Evolutionary conservation across 1,284 basidiomycete genomes (phyloP).

Genomic region (Amylostereum chailletii): DNA sequence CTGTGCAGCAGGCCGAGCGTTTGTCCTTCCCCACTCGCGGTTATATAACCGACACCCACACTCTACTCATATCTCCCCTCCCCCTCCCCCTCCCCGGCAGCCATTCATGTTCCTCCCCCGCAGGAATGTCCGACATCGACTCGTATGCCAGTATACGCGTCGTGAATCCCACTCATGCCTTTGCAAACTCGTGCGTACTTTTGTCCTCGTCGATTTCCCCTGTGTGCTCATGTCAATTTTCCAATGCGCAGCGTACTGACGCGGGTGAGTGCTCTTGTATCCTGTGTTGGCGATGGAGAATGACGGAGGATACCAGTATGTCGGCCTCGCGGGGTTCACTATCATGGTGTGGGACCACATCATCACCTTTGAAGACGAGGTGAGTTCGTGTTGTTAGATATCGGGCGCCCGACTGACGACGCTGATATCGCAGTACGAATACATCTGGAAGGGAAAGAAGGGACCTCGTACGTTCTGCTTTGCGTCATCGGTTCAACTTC

Average conservation of each 20-base stretch:
- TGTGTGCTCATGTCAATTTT: background rate
- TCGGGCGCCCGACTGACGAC: background rate
- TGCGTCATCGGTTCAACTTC: background rate
- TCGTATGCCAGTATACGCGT: too few relatives aligned
- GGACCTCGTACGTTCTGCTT: slow-evolving; percentile 27
- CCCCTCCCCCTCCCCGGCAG: background rate
- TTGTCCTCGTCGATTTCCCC: background rate
- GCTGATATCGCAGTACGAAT: slow-evolving; percentile 27
- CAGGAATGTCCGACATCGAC: background rate
- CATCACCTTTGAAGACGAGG: slow-evolving; percentile 38
- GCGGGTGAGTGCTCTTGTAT: slow-evolving; percentile 1
- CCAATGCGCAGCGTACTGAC: background rate
- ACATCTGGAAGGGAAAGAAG: slow-evolving; percentile 41
- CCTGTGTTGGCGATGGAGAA: too few relatives aligned
- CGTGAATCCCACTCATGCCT: too few relatives aligned
- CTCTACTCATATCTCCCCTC: background rate
- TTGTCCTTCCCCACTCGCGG: too few relatives aligned
- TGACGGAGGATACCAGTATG: slow-evolving; percentile 24
- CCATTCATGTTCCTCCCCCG: background rate
- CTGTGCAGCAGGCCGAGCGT: too few relatives aligned
- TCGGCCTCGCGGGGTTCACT: slow-evolving; percentile 39
- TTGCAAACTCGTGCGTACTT: slow-evolving; percentile 2
- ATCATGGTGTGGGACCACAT: slow-evolving; percentile 41
- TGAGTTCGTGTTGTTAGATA: slow-evolving; percentile 11
- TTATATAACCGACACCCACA: too few relatives aligned